phyloP scores from a whole-genome alignment of 768 basidiomycete species.

The Russula lepida region DNA sequence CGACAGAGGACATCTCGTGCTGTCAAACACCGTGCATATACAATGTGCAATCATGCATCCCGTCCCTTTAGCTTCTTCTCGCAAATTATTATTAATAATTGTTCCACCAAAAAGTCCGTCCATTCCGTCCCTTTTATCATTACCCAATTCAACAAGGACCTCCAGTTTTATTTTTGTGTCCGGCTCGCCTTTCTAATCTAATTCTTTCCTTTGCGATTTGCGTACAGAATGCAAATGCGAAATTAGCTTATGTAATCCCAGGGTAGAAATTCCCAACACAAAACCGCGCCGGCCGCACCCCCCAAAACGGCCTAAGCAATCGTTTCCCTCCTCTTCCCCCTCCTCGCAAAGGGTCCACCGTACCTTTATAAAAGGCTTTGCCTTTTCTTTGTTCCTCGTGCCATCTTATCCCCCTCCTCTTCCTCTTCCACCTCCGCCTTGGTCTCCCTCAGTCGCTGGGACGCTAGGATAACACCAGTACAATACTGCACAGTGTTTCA shows the following conservation, averaged over 20 bases:
- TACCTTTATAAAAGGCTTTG: neutral
- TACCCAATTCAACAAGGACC: no score
- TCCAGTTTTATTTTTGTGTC: no score
- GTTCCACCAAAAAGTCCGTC: no score
- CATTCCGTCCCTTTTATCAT: neutral
- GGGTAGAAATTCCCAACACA: neutral
- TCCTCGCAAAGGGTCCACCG: neutral
- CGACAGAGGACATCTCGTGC: neutral
- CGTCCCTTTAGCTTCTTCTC: neutral
- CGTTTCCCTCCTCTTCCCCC: neutral
- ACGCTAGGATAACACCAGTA: no score
- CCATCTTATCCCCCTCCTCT: neutral
- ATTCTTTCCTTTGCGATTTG: no score
- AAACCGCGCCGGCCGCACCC: no score
- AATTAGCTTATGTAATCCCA: constrained; percentile 6
- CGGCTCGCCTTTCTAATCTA: no score
- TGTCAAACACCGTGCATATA: neutral
- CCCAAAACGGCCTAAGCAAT: no score
- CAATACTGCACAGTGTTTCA: neutral
- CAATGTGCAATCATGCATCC: neutral
- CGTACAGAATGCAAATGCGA: neutral
- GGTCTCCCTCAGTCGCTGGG: no score
- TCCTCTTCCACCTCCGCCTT: neutral
- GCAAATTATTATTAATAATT: neutral
- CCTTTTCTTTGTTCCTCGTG: neutral